These are phyloP conservation scores for Areca catechu DNA, from an alignment of 176 grass and related monocot species.

Conservation along the genomic window DNA sequence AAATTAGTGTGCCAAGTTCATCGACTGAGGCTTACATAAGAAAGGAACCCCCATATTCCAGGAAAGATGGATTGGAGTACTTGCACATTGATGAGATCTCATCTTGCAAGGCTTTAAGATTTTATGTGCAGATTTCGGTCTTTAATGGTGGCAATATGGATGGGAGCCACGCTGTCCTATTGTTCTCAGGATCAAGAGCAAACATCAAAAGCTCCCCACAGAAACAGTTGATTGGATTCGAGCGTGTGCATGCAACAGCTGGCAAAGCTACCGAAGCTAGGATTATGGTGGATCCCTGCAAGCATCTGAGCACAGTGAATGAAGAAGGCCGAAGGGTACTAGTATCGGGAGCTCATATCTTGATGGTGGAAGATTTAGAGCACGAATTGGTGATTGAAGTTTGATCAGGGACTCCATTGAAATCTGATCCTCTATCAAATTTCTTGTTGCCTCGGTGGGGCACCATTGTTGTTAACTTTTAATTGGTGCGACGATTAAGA, in stretches of 20 bases:
- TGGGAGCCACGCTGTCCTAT: conserved; percentile 48
- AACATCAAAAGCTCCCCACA: conserved; percentile 33
- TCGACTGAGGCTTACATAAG: conserved; percentile 24
- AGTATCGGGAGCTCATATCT: conserved; percentile 38
- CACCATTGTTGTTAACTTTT: too few species aligned
- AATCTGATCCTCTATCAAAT: too few species aligned
- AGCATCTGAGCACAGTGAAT: conserved; percentile 50
- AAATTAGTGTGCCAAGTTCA: conserved; percentile 33
- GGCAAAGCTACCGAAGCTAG: conserved; percentile 27
- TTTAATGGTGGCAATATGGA: conserved; percentile 54
- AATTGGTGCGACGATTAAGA: too few species aligned
- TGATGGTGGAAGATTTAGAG: conserved; percentile 58
- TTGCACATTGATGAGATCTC: conserved; percentile 42
- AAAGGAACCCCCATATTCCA: conserved; percentile 19
- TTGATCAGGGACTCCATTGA: conserved; percentile 10
- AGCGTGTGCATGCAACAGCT: conserved; percentile 36
- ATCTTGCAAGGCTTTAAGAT: conserved; percentile 51
- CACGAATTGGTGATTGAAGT: conserved; percentile 46
- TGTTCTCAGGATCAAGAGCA: conserved; percentile 40
- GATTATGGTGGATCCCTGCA: conserved; percentile 60
- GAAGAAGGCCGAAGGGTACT: conserved; percentile 38
- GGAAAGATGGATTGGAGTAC: conserved; percentile 39
- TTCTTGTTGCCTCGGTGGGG: too few species aligned
- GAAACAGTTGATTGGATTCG: conserved; percentile 74
- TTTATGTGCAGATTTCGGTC: conserved; percentile 49